Evolutionary conservation across 2,329 filamentous ascomycete species (phyloP).

Genomic region (Orbilia quercus): DNA sequence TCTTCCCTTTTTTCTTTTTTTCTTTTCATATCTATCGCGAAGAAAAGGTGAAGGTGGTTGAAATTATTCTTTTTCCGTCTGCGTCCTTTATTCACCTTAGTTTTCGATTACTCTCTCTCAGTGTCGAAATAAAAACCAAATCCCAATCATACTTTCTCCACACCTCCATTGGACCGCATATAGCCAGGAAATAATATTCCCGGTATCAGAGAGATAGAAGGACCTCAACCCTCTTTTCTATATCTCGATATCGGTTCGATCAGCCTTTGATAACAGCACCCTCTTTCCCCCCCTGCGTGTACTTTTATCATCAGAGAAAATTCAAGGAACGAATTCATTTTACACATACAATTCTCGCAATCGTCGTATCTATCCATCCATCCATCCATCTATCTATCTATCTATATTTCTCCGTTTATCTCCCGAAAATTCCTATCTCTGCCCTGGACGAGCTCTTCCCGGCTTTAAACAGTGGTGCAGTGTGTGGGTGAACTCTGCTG

Average conservation of each 20-base stretch:
- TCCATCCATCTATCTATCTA: slow-evolving; percentile 16
- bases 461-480: slow-evolving; percentile 10
- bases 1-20: slow-evolving; percentile 5
- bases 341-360: slow-evolving; percentile 31
- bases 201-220: slow-evolving; percentile 23
- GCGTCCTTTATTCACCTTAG: too few species aligned
- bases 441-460: slow-evolving; percentile 33
- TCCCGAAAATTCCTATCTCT: slow-evolving; percentile 47
- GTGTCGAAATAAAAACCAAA: too few species aligned
- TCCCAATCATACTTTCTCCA: slow-evolving; percentile 18
- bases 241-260: slow-evolving; percentile 27
- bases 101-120: too few species aligned
- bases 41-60: not conserved
- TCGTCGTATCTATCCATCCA: slow-evolving; percentile 24
- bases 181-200: slow-evolving; percentile 31
- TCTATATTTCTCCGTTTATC: slow-evolving; percentile 35
- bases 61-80: not conserved
- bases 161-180: slow-evolving; percentile 36
- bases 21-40: too few species aligned
- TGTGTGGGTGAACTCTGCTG: slow-evolving; percentile 28
- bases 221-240: not conserved
- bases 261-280: slow-evolving; percentile 30
- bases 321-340: slow-evolving; percentile 48
- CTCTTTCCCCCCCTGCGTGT: slow-evolving; percentile 19
- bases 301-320: slow-evolving; percentile 51